Base-by-base conservation (phyloP, 2,329 filamentous ascomycete genomes). In the Calonectria naviculata region DNA sequence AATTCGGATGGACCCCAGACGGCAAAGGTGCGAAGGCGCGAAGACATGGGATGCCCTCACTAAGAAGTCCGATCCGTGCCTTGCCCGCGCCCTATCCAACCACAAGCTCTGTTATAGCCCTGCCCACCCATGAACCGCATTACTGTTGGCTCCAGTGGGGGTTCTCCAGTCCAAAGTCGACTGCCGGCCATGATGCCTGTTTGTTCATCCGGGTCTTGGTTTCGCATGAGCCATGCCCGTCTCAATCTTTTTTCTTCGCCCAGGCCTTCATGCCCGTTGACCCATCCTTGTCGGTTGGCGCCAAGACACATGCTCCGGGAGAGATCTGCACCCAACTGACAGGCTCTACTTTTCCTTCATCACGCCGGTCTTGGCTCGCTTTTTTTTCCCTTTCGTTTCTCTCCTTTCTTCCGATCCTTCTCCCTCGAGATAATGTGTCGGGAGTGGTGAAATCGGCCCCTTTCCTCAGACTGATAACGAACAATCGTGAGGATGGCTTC, bases 181-280 rank as follows among this genome's bases (percentile, higher is more conserved):
- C 64, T 49, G 52, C 64, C 65, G 34, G 60, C 36, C 47, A 68
- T 64, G 58, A 77, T 76, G 75, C 73, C 74, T 77, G 73, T 71
- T 73, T 69, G 34, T 19, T 58, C 52, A 58, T 26, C n/a, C n/a
- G 52, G 52, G 52, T 38, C 52, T 19, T 19, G 19, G 52, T 38
- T 24, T 58, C 52, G 52, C 31, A 58, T 58, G 52, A 58, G 52
- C 52, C 52, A 58, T 26, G 21, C 15, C 52, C 52, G 52, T 34
- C 52, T 34, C 21, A 36, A 36, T 58, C 21, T 34, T 58, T 58
- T 56, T 56, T 26, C 34, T 52, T 62, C 5, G 38, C 10, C 34
- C 21, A 56, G 29, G 42, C 26, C 44, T 31, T 42, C 19, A 56
- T 67, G 26, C 24, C 46, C 52, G 28, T 31, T 46, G 28, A 58